Conservation (phyloP, 2,329 filamentous ascomycete genomes). For the Talaromyces funiculosus region DNA sequence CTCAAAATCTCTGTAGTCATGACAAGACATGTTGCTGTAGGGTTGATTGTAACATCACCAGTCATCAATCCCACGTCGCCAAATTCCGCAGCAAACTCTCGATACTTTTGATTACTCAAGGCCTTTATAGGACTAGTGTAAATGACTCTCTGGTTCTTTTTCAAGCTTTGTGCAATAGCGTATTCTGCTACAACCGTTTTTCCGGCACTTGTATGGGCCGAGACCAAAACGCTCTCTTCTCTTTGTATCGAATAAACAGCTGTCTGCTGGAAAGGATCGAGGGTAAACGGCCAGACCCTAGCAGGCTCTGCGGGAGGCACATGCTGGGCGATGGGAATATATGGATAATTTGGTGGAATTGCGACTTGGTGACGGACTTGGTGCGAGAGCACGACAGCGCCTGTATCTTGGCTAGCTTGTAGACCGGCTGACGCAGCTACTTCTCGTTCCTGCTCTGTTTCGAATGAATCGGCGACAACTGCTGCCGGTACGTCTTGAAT, state of each 20-base stretch:
- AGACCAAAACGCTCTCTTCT: slow-evolving; percentile 93
- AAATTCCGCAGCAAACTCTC: slow-evolving; percentile 93
- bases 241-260: slow-evolving; percentile 92
- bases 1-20: slow-evolving; percentile 99
- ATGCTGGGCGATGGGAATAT: slow-evolving; percentile 91
- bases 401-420: slow-evolving; percentile 57
- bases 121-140: slow-evolving; percentile 99
- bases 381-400: slow-evolving; percentile 74
- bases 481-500: slow-evolving; percentile 63
- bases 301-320: slow-evolving; percentile 83
- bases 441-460: slow-evolving; percentile 90
- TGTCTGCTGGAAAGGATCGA: slow-evolving; percentile 95
- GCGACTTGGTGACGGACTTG: slow-evolving; percentile 98
- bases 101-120: slow-evolving; percentile 95
- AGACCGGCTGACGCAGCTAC: slow-evolving; percentile 71
- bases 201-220: slow-evolving; percentile 93
- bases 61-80: slow-evolving; percentile 98
- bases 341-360: slow-evolving; percentile 87
- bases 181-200: slow-evolving; percentile 99
- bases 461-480: slow-evolving; percentile 85
- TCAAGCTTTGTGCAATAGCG: slow-evolving; percentile 93
- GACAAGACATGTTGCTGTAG: slow-evolving; percentile 92
- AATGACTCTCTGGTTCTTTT: slow-evolving; percentile 96
- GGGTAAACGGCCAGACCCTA: slow-evolving; percentile 76
- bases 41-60: slow-evolving; percentile 98